Evolutionary conservation across 768 basidiomycete species (phyloP).

Genomic region (Macrolepiota dolichaula): DNA sequence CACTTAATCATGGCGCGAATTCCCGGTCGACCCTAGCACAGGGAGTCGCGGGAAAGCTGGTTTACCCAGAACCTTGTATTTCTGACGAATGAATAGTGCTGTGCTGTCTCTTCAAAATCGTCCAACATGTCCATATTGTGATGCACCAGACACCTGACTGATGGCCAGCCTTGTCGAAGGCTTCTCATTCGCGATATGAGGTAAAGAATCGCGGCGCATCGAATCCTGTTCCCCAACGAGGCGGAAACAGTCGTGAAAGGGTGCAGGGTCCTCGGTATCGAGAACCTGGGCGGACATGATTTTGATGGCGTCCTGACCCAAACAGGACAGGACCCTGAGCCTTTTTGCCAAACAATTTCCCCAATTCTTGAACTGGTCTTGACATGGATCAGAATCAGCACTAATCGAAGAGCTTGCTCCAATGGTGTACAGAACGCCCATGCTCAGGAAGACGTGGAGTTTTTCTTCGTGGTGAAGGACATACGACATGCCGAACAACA

Average conservation of each 20-base stretch:
- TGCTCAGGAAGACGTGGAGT: neutral
- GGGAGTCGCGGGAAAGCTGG: neutral
- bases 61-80: neutral
- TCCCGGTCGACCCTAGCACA: neutral
- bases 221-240: neutral
- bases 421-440: neutral
- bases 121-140: neutral
- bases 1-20: neutral
- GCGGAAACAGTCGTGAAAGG: neutral
- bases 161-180: neutral
- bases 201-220: neutral
- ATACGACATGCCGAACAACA: neutral
- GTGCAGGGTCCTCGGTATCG: neutral
- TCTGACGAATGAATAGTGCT: neutral
- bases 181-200: conserved; percentile 1
- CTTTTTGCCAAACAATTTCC: neutral
- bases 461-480: neutral
- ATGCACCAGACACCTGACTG: neutral
- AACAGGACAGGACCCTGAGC: neutral
- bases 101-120: neutral
- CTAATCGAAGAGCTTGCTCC: neutral
- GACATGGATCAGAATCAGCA: no score
- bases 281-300: neutral
- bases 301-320: neutral
- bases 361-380: neutral